Evolutionary conservation across 768 basidiomycete species (phyloP).

Genomic region (Coprinopsis sp.): DNA sequence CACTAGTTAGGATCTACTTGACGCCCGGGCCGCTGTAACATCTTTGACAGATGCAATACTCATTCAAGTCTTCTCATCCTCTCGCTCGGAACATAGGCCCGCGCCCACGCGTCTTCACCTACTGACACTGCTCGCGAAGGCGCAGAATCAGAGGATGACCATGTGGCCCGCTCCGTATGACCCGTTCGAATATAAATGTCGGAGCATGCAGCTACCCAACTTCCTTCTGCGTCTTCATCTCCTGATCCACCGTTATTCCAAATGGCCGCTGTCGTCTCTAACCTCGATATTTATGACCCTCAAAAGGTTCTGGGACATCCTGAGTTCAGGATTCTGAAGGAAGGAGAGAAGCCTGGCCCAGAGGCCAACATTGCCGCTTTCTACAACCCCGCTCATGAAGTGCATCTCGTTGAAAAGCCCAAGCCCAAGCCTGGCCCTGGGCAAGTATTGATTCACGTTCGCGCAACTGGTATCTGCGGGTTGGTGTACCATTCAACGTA

Average conservation of each 20-base stretch:
- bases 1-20: too few relatives aligned
- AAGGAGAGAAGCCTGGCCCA: constrained; percentile 44
- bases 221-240: neutral
- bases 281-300: constrained; percentile 49
- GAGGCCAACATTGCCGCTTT: constrained; percentile 58
- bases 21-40: too few relatives aligned
- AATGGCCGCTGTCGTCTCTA: constrained; percentile 10
- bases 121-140: too few relatives aligned
- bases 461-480: constrained; percentile 70
- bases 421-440: constrained; percentile 56
- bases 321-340: constrained; percentile 46
- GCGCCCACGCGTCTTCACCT: too few relatives aligned
- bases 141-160: too few relatives aligned
- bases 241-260: neutral
- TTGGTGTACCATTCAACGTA: constrained; percentile 20
- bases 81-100: too few relatives aligned
- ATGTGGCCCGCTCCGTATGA: too few relatives aligned
- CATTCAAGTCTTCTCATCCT: too few relatives aligned
- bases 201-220: too few relatives aligned
- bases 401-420: constrained; percentile 65
- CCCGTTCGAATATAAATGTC: too few relatives aligned
- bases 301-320: constrained; percentile 53
- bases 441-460: constrained; percentile 61
- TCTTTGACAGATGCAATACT: too few relatives aligned
- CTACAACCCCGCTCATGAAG: constrained; percentile 59